Base-by-base conservation (phyloP, 352 stramenopile species). In the Aphanomyces cochlioides region DNA sequence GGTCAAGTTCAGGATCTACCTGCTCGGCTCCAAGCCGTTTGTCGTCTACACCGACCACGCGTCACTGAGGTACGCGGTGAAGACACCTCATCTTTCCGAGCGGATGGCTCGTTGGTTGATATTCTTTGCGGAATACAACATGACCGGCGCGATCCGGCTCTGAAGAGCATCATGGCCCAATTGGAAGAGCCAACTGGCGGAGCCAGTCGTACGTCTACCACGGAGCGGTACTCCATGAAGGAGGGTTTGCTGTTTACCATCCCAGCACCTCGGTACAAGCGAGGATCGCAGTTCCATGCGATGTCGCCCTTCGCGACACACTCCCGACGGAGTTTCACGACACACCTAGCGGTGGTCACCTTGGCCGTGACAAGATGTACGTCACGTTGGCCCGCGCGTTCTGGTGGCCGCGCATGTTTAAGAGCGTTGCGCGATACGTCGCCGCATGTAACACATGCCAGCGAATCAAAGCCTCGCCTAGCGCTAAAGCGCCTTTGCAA, bases 1-100 rank as follows among this genome's bases (percentile, higher is more conserved):
- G 7, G 13, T 58, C 34, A 68, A 63, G 15, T 68, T 57, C 5
- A 21, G 61, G 21, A 41, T 12, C 0, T 63, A 63, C 13, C 36
- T 68, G n/a, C 7, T 68, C 13, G 12, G 1, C 8, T 5, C 45
- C 5, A 7, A 68, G 7, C 12, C 12, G 7, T 68, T 68, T 15
- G 13, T 68, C 10, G 53, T 68, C 5, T 68, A 68, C 38, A 68
- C 61, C 0, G 61, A 68, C 53, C 61, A 68, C 4, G 61, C 19
- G 28, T 68, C 61, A 1, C 60, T 68, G 34, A 34, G 12, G 0
- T 15, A 8, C 5, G 61, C 1, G 7, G 60, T 43, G 5, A 60
- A 57, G 17, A n/a, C 13, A 28, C 5, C 3, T 1, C 61, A 68
- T 1, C 7, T 68, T 6, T n/a, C 45, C 1, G 45, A 15, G 13